Base-by-base conservation (phyloP, 768 basidiomycete genomes). In the Epithele typhae region DNA sequence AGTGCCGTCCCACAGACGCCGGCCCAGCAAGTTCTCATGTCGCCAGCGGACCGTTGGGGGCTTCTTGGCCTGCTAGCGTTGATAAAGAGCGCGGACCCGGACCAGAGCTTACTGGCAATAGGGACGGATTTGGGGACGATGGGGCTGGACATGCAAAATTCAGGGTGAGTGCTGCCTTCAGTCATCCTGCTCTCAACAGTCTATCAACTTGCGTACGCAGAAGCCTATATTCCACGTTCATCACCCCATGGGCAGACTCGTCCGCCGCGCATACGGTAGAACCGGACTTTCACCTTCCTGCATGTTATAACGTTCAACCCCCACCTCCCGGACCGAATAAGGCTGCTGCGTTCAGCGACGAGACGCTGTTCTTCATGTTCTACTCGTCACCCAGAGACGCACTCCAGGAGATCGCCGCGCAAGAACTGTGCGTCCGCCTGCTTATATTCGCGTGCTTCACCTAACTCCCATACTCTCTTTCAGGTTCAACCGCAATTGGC, bases 281-380 rank as follows among this genome's bases (percentile, higher is more conserved):
- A 66, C 93, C 95, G 11, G 88, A 93, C 62, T 96, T 84, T 64
- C 84, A 89, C 58, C 78, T 94, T 39, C 94, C 94, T 33, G 72
- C 80, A 23, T 96, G 93, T 68, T 98, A 98, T 52, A 92, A 85
- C 65, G 93, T 96, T 39, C 85, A 89, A 57, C 84, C 94, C 25
- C 83, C 86, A 30, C 82, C 92, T 37, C 87, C 89, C 30, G 87
- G 87, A 4, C 84, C 87, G 43, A 73, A 62, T 53, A 93, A 92
- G 69, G 87, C 84, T 15, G 76, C 78, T 1, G 80, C 84, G 40
- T 95, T 98, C 68, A 87, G 86, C 65, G 94, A 97, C 65, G 94
- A 98, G 68, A 96, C 94, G 14, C 71, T 98, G 22, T 96, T 98
- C 69, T 95, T 91, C 76, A 93, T 95, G 81, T 98, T 98, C 75